Percentiles rank a stretch among this genome's conserved stretches.
These are phyloP conservation scores for Peronosclerospora sorghi DNA, from an alignment of 352 stramenopile species.

Conservation along the genomic window DNA sequence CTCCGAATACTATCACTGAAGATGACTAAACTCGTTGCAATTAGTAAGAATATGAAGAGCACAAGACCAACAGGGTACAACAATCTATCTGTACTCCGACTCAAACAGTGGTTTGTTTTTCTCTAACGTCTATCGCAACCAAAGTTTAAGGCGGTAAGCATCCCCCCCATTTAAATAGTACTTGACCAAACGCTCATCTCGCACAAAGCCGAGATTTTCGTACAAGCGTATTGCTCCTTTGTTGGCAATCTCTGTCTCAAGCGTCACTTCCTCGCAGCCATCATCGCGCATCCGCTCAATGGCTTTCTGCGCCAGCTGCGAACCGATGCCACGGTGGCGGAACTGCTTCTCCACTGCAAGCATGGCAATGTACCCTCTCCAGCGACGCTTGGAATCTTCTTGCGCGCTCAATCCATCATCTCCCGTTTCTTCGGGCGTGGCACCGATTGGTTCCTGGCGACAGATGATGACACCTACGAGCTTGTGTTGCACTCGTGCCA, in stretches of 20 bases:
- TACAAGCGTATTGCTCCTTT: constrained; percentile 87
- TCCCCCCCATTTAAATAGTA: constrained; percentile 95
- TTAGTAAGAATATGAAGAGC: too few relatives aligned
- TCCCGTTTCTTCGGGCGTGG: constrained; percentile 36
- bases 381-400: constrained; percentile 22
- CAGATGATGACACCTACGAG: constrained; percentile 89
- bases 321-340: constrained; percentile 86
- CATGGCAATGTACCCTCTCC: constrained; percentile 92
- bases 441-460: constrained; percentile 77
- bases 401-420: constrained; percentile 11
- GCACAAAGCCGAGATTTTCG: constrained; percentile 89
- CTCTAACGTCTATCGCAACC: constrained; percentile 76
- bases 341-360: constrained; percentile 87
- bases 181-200: constrained; percentile 87
- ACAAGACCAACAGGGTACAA: too few relatives aligned
- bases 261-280: constrained; percentile 82
- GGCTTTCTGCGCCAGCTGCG: constrained; percentile 71
- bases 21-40: too few relatives aligned
- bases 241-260: constrained; percentile 92
- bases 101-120: too few relatives aligned
- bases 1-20: too few relatives aligned
- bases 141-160: constrained; percentile 89
- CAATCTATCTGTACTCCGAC: too few relatives aligned
- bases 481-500: constrained; percentile 74
- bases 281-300: constrained; percentile 83